Percentiles rank a stretch among this genome's conserved stretches.
Conservation (phyloP, 2,329 filamentous ascomycete species). For the Arthrobotrys iridis region DNA sequence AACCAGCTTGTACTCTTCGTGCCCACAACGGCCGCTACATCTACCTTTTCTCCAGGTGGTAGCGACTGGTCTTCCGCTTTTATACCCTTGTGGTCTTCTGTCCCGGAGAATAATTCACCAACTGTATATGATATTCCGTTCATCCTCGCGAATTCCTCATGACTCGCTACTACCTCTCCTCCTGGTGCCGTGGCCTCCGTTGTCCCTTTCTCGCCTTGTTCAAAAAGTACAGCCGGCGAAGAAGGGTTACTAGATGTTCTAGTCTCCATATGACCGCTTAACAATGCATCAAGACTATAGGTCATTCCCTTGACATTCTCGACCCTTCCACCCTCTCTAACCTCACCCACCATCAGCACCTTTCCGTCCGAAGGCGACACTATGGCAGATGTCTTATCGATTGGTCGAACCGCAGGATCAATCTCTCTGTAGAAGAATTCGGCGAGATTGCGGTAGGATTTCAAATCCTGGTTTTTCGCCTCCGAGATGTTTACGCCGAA, state of each 20-base stretch:
- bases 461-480: constrained; percentile 86
- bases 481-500: constrained; percentile 93
- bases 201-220: constrained; percentile 59
- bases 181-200: constrained; percentile 60
- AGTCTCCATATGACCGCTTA: constrained; percentile 67
- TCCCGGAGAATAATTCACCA: constrained; percentile 85
- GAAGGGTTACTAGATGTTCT: constrained; percentile 65
- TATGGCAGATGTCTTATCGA: constrained; percentile 83
- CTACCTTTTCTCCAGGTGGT: constrained; percentile 18
- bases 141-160: constrained; percentile 91
- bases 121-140: constrained; percentile 97
- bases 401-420: constrained; percentile 84
- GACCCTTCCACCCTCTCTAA: constrained; percentile 85
- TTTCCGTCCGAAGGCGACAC: constrained; percentile 90
- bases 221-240: constrained; percentile 59
- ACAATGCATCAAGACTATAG: constrained; percentile 90
- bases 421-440: constrained; percentile 97
- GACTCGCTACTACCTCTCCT: constrained; percentile 75
- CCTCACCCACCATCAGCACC: constrained; percentile 89
- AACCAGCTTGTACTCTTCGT: constrained; percentile 58
- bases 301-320: constrained; percentile 99
- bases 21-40: constrained; percentile 56
- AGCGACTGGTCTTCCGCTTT: constrained; percentile 38
- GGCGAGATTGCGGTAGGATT: constrained; percentile 88
- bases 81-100: constrained; percentile 45